Percentiles rank a stretch among this genome's conserved stretches.
Conservation (phyloP, 1,139 yeast species). For the Scheffersomyces illinoinensis region DNA sequence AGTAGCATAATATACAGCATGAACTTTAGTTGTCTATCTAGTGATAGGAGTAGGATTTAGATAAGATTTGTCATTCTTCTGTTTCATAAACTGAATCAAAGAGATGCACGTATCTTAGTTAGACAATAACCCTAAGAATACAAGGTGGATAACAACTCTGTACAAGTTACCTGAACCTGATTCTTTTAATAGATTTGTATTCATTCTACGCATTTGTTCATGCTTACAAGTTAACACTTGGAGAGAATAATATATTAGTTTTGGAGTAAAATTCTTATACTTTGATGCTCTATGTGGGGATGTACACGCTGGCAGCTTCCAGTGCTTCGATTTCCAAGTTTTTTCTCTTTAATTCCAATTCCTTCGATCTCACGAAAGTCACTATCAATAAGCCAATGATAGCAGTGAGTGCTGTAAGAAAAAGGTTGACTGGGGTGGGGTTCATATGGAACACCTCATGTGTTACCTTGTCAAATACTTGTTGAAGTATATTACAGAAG, state of each 20-base stretch:
- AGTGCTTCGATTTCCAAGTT: slow-evolving; percentile 65
- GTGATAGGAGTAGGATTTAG: background rate
- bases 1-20: background rate
- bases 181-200: background rate
- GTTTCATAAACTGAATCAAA: background rate
- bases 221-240: background rate
- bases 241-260: background rate
- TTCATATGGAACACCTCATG: slow-evolving; percentile 67
- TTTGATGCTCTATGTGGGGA: slow-evolving; percentile 39
- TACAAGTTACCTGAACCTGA: background rate
- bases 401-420: slow-evolving; percentile 54
- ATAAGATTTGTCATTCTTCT: background rate
- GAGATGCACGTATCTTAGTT: too few species aligned
- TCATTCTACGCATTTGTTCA: background rate
- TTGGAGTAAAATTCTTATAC: background rate
- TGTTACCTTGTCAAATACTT: slow-evolving; percentile 66
- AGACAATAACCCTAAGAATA: too few species aligned
- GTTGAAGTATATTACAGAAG: slow-evolving; percentile 69
- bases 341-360: slow-evolving; percentile 48
- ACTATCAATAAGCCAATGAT: slow-evolving; percentile 56
- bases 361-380: slow-evolving; percentile 55
- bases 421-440: slow-evolving; percentile 73
- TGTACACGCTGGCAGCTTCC: slow-evolving; percentile 48
- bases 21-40: slow-evolving; percentile 2
- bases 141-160: too few species aligned